Evolutionary conservation across 2,329 filamentous ascomycete species (phyloP).

Genomic region (Colletotrichum camelliae): DNA sequence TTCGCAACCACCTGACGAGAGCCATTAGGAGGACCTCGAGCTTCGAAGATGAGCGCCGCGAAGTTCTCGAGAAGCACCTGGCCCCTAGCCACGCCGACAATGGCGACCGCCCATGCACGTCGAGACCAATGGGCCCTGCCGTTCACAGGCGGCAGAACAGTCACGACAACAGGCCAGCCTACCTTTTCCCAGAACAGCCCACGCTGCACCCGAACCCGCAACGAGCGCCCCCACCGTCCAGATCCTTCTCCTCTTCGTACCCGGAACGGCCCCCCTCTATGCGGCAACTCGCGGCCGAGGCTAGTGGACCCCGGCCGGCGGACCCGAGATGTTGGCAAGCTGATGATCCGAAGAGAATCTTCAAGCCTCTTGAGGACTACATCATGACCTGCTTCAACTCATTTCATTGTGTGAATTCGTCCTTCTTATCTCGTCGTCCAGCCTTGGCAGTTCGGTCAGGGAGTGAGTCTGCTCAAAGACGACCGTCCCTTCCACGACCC

Average conservation of each 20-base stretch:
- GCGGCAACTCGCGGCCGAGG: slow-evolving; percentile 21
- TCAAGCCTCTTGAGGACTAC: slow-evolving; percentile 80
- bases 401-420: slow-evolving; percentile 75
- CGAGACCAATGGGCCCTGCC: background rate
- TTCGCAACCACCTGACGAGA: slow-evolving; percentile 41
- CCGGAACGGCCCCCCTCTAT: slow-evolving; percentile 41
- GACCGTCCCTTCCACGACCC: slow-evolving; percentile 36
- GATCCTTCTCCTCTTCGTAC: slow-evolving; percentile 53
- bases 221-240: slow-evolving; percentile 25
- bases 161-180: slow-evolving; percentile 4
- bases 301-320: slow-evolving; percentile 9
- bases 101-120: background rate
- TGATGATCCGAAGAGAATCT: slow-evolving; percentile 63
- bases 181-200: slow-evolving; percentile 43
- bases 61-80: background rate
- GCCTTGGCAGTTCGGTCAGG: slow-evolving; percentile 11
- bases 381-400: slow-evolving; percentile 72
- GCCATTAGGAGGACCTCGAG: slow-evolving; percentile 28
- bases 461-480: slow-evolving; percentile 32
- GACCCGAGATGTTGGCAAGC: slow-evolving; percentile 18
- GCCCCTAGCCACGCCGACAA: background rate
- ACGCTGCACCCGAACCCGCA: slow-evolving; percentile 38
- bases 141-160: slow-evolving; percentile 10
- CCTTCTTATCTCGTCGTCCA: slow-evolving; percentile 62
- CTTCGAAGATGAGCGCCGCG: slow-evolving; percentile 16